Conservation (phyloP, 2,329 filamentous ascomycete species). For the Aspergillus sp. region DNA sequence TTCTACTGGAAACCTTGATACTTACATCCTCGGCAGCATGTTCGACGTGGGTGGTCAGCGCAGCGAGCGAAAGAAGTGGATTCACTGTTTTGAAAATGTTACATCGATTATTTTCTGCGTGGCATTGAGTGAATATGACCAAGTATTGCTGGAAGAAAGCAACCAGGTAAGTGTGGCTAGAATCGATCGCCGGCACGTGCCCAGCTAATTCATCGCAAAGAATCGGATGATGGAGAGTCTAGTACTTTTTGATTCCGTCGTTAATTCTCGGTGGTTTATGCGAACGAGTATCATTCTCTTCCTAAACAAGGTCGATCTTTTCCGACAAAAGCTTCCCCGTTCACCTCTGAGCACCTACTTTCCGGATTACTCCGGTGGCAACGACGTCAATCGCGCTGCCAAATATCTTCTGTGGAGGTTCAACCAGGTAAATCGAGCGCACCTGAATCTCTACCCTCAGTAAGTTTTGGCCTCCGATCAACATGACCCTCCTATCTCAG, state of each 20-base stretch:
- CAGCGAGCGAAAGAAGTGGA: slow-evolving; percentile 99
- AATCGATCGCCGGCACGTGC: neutral
- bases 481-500: neutral
- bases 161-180: slow-evolving; percentile 69
- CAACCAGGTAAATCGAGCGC: slow-evolving; percentile 95
- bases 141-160: slow-evolving; percentile 93
- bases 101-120: slow-evolving; percentile 99
- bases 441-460: slow-evolving; percentile 97
- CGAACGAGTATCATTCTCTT: slow-evolving; percentile 97
- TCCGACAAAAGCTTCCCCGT: slow-evolving; percentile 87
- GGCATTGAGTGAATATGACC: slow-evolving; percentile 95
- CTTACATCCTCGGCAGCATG: slow-evolving; percentile 65
- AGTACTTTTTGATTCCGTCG: slow-evolving; percentile 94
- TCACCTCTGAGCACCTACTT: slow-evolving; percentile 95
- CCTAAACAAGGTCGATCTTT: slow-evolving; percentile 97
- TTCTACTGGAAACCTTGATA: slow-evolving; percentile 7
- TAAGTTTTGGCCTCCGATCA: slow-evolving; percentile 52
- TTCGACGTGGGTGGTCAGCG: slow-evolving; percentile 97
- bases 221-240: slow-evolving; percentile 99
- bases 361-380: slow-evolving; percentile 94
- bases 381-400: slow-evolving; percentile 95
- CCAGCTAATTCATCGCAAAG: slow-evolving; percentile 47
- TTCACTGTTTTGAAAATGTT: slow-evolving; percentile 99
- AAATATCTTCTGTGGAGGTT: slow-evolving; percentile 98
- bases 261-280: slow-evolving; percentile 99